Base-by-base conservation (phyloP, 192 early-diverging fungal species). In the Entophlyctis helioformis region DNA sequence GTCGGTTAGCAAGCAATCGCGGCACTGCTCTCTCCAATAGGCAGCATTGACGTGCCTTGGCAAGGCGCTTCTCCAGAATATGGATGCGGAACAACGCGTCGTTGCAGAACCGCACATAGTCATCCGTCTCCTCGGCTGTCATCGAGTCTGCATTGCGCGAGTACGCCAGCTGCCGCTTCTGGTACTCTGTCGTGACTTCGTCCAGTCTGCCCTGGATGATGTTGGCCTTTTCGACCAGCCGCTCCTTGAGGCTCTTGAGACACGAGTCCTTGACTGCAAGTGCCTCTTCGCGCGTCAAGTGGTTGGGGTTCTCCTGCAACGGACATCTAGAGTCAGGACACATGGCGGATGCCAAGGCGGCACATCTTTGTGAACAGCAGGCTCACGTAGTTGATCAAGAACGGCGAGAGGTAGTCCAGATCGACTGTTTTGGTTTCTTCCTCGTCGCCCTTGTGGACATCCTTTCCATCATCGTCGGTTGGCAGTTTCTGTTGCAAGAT, bases 1-100 rank as follows among this genome's bases (percentile, higher is more conserved):
- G n/a, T n/a, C n/a, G n/a, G n/a, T n/a, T n/a, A n/a, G n/a, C n/a
- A n/a, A n/a, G n/a, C n/a, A n/a, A n/a, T n/a, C n/a, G n/a, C n/a
- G n/a, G n/a, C n/a, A n/a, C n/a, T n/a, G n/a, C n/a, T n/a, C n/a
- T n/a, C n/a, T n/a, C n/a, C n/a, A n/a, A n/a, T n/a, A n/a, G n/a
- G n/a, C n/a, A n/a, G n/a, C n/a, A n/a, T n/a, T n/a, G n/a, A n/a
- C n/a, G n/a, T 68, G 69, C 72, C 66, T 73, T 71, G 3, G 74
- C 74, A 29, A 72, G 36, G n/a, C 74, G 36, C 52, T 77, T 77
- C 49, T 77, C 74, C 36, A 77, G 51, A 36, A 77, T 71, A 28
- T 73, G 70, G 9, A 73, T 77, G 41, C 57, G 67, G 54, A 77
- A 77, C 32, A 77, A 46, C 28, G 74, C 69, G 24, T 73, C 74